Conservation (phyloP, 1,284 basidiomycete genomes). For the Apiotrichum gamsii region DNA sequence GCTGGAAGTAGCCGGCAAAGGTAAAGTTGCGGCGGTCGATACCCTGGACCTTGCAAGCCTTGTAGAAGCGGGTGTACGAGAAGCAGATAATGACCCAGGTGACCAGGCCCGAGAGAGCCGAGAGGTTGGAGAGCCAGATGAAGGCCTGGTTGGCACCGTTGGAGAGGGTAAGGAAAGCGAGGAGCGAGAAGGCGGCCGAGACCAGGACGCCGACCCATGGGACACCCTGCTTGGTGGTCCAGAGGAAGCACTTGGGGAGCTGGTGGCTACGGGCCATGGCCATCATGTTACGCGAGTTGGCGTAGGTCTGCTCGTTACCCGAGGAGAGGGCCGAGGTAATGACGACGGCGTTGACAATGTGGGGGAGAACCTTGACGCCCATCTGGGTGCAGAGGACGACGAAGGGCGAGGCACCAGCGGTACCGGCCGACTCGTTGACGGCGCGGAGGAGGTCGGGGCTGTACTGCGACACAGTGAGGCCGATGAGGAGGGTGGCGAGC, state of each 20-base stretch:
- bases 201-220: constrained; percentile 59
- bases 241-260: constrained; percentile 63
- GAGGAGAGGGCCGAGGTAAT: constrained; percentile 53
- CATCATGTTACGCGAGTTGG: constrained; percentile 50
- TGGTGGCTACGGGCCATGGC: constrained; percentile 55
- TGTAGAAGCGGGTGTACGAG: constrained; percentile 68
- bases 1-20: constrained; percentile 53
- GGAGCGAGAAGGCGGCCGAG: constrained; percentile 56
- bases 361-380: constrained; percentile 66
- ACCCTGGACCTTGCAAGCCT: constrained; percentile 65
- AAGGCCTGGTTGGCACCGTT: constrained; percentile 61
- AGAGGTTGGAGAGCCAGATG: constrained; percentile 64
- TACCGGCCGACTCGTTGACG: constrained; percentile 55
- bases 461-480: constrained; percentile 45
- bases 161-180: constrained; percentile 54
- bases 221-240: constrained; percentile 58
- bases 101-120: constrained; percentile 50
- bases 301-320: constrained; percentile 52
- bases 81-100: constrained; percentile 76
- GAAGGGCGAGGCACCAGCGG: constrained; percentile 69
- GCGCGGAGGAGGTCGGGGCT: constrained; percentile 46
- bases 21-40: constrained; percentile 55
- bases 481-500: constrained; percentile 9
- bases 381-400: constrained; percentile 62
- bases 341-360: constrained; percentile 61